A percentile compares a stretch with the other conserved stretches of the same genome.
Conservation (phyloP, 73 alveolate species). For the Paramecium sexaurelia region DNA sequence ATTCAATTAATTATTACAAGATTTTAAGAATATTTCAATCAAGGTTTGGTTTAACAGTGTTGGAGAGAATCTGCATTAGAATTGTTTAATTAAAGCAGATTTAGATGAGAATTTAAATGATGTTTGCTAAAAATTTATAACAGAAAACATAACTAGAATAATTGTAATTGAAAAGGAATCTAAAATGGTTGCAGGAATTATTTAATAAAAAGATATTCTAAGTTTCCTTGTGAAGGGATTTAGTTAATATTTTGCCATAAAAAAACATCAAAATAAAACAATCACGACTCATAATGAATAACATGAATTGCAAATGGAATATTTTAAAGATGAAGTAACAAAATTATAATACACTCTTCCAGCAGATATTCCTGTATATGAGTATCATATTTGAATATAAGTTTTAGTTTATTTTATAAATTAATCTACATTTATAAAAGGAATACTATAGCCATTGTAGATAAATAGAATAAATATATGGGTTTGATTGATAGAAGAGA, state of each 20-base stretch:
- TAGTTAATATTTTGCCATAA: neutral
- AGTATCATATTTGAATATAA: neutral
- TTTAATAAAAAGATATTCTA: slow-evolving; percentile 26
- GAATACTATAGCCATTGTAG: neutral
- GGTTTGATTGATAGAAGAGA: slow-evolving; percentile 57
- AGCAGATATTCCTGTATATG: slow-evolving; percentile 17
- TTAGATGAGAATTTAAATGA: slow-evolving; percentile 5
- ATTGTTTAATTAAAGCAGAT: neutral
- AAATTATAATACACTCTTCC: neutral
- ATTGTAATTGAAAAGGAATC: slow-evolving; percentile 21
- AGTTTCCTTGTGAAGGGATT: slow-evolving; percentile 35
- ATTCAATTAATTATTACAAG: slow-evolving; percentile 18
- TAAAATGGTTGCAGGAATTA: slow-evolving; percentile 31
- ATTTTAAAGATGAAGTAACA: neutral
- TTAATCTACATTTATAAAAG: neutral
- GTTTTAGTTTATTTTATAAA: neutral
- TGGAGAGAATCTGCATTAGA: slow-evolving; percentile 36
- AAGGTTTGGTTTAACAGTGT: neutral
- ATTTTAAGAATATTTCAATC: slow-evolving; percentile 5
- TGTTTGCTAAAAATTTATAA: neutral
- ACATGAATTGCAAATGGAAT: slow-evolving; percentile 19
- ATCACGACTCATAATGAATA: neutral
- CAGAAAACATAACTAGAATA: slow-evolving; percentile 9
- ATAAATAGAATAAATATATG: neutral
- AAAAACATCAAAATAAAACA: neutral